A percentile compares a stretch with the other conserved stretches of the same genome.
Conservation (phyloP, 257 asterid genomes). For the Haberlea rhodopensis region DNA sequence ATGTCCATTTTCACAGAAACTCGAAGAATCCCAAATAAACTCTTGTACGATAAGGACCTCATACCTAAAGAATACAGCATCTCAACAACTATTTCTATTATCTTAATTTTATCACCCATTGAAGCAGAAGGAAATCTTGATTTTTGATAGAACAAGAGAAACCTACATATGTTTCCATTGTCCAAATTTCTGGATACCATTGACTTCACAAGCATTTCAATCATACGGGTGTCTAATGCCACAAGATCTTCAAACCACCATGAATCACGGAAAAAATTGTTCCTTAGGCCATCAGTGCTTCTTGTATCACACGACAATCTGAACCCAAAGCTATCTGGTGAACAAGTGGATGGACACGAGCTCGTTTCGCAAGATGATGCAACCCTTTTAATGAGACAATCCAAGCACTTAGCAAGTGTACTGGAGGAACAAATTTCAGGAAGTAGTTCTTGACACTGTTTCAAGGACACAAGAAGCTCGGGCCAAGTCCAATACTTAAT, state of each 20-base stretch:
- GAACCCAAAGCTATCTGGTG: constrained; percentile 64
- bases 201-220: constrained; percentile 39
- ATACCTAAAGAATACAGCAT: constrained; percentile 56
- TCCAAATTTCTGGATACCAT: constrained; percentile 53
- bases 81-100: constrained; percentile 50
- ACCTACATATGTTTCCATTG: constrained; percentile 50
- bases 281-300: constrained; percentile 74
- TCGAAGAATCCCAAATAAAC: constrained; percentile 62
- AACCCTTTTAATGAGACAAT: constrained; percentile 48
- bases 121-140: constrained; percentile 43
- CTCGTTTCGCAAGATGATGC: constrained; percentile 57
- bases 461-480: constrained; percentile 60
- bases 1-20: constrained; percentile 36
- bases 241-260: constrained; percentile 92
- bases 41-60: constrained; percentile 50
- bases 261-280: constrained; percentile 38
- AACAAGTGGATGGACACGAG: constrained; percentile 72
- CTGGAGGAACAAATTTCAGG: constrained; percentile 37
- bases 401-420: constrained; percentile 46
- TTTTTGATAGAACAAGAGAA: constrained; percentile 69
- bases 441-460: constrained; percentile 48
- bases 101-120: constrained; percentile 37
- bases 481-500: constrained; percentile 73
- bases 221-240: constrained; percentile 28
- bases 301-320: constrained; percentile 68